Conservation (phyloP, 768 basidiomycete species). For the Leccinum longicurvipes region DNA sequence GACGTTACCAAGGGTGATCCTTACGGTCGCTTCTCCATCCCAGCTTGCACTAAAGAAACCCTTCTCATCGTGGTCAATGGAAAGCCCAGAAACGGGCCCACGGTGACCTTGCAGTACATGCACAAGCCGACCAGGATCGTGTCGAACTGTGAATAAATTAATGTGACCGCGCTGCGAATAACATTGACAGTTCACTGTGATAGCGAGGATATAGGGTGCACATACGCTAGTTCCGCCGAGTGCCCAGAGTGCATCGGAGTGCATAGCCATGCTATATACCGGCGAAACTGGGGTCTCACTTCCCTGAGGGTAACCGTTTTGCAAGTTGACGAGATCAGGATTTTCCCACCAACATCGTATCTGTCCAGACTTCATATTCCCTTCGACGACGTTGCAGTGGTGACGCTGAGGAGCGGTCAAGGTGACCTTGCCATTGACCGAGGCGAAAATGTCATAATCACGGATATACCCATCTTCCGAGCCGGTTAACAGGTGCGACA, state of each 20-base stretch:
- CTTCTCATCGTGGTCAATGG: slow-evolving; percentile 78
- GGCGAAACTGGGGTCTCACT: slow-evolving; percentile 59
- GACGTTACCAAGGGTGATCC: slow-evolving; percentile 28
- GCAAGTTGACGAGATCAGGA: slow-evolving; percentile 24
- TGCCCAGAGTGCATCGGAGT: slow-evolving; percentile 91
- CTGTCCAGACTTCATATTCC: slow-evolving; percentile 86
- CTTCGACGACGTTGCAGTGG: slow-evolving; percentile 88
- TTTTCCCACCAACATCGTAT: slow-evolving; percentile 93
- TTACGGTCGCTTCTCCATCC: slow-evolving; percentile 86
- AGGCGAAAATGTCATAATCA: slow-evolving; percentile 86
- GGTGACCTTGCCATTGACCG: slow-evolving; percentile 83
- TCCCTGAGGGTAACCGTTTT: slow-evolving; percentile 32
- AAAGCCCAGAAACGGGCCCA: slow-evolving; percentile 81
- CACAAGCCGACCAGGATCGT: slow-evolving; percentile 79
- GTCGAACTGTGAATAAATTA: slow-evolving; percentile 89
- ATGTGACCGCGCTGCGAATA: slow-evolving; percentile 74
- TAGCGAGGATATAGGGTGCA: slow-evolving; percentile 15
- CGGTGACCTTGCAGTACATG: slow-evolving; percentile 67
- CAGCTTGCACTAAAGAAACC: slow-evolving; percentile 89
- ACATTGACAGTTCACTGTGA: slow-evolving; percentile 20
- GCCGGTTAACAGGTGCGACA: slow-evolving; percentile 87
- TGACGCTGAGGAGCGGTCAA: slow-evolving; percentile 86
- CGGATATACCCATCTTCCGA: slow-evolving; percentile 93
- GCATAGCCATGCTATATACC: slow-evolving; percentile 88
- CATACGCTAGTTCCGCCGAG: slow-evolving; percentile 84